These are phyloP conservation scores for Allantophomopsis cytisporea DNA, from an alignment of 2,329 filamentous ascomycete genomes.

Conservation along the genomic window DNA sequence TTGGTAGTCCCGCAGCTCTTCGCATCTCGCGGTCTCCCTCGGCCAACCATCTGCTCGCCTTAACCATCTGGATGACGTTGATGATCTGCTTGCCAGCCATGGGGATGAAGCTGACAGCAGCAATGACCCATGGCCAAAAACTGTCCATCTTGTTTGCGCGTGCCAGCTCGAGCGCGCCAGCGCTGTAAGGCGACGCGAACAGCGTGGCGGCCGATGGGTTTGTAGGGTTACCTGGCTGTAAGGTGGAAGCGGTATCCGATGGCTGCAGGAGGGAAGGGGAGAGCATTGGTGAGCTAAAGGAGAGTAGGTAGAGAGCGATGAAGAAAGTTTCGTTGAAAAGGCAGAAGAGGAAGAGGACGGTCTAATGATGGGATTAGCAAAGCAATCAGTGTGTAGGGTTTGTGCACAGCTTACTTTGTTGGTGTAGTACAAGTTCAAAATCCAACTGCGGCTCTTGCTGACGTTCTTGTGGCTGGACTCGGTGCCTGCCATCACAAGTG, in stretches of 20 bases:
- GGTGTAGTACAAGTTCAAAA: conserved; percentile 92
- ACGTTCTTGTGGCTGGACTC: conserved; percentile 85
- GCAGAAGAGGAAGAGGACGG: conserved; percentile 83
- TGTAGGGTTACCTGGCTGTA: conserved; percentile 53
- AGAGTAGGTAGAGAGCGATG: conserved; percentile 93
- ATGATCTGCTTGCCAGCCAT: conserved; percentile 90
- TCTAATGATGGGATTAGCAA: conserved; percentile 33
- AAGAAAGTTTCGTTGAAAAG: conserved; percentile 92
- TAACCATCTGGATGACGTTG: conserved; percentile 87
- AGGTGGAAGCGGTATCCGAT: conserved; percentile 35
- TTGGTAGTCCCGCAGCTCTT: conserved; percentile 37
- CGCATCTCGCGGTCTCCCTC: conserved; percentile 72
- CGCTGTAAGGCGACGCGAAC: conserved; percentile 83
- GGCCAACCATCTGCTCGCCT: conserved; percentile 82
- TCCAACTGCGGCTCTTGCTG: conserved; percentile 73
- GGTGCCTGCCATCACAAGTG: conserved; percentile 71
- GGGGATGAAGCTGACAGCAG: conserved; percentile 66
- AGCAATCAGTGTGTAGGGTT: not conserved
- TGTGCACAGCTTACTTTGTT: conserved; percentile 61
- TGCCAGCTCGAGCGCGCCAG: conserved; percentile 82
- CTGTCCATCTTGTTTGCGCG: conserved; percentile 88
- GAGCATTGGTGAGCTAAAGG: conserved; percentile 82
- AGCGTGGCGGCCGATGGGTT: conserved; percentile 58
- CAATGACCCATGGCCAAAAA: conserved; percentile 65
- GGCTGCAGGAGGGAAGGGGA: conserved; percentile 67